Percentiles rank a stretch among this genome's conserved stretches.
Evolutionary conservation across 2,329 filamentous ascomycete genomes (phyloP).

Genomic region (Ceratocystiopsis brevicomis): DNA sequence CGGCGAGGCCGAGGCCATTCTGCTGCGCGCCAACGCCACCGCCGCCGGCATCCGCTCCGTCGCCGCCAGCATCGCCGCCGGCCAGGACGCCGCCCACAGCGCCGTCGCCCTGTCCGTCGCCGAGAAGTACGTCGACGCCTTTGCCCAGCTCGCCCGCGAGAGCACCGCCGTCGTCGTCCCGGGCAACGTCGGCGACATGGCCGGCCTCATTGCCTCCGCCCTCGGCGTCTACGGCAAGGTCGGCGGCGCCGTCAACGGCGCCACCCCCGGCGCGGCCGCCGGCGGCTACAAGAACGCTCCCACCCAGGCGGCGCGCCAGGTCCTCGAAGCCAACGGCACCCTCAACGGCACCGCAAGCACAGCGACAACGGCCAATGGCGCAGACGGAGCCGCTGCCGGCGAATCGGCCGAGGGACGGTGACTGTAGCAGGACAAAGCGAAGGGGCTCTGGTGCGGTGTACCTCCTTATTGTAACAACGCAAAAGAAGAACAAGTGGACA

Average conservation of each 20-base stretch:
- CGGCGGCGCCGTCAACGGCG: conserved; percentile 56
- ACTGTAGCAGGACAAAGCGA: too few relatives aligned
- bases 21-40: conserved; percentile 69
- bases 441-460: too few relatives aligned
- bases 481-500: too few relatives aligned
- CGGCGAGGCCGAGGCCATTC: conserved; percentile 85
- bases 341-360: background rate
- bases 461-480: too few relatives aligned
- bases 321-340: conserved; percentile 18
- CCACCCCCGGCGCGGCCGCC: conserved; percentile 36
- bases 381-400: too few relatives aligned
- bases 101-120: conserved; percentile 79
- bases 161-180: conserved; percentile 90
- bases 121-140: conserved; percentile 92
- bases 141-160: conserved; percentile 80
- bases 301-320: conserved; percentile 18
- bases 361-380: too few relatives aligned
- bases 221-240: conserved; percentile 94
- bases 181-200: conserved; percentile 90
- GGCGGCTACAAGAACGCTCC: too few relatives aligned
- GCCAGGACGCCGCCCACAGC: conserved; percentile 56
- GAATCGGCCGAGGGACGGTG: too few relatives aligned
- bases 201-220: conserved; percentile 89
- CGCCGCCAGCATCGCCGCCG: conserved; percentile 52
- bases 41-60: conserved; percentile 78